Conservation (phyloP, 1,139 yeast genomes). For the Pichia sp. region DNA sequence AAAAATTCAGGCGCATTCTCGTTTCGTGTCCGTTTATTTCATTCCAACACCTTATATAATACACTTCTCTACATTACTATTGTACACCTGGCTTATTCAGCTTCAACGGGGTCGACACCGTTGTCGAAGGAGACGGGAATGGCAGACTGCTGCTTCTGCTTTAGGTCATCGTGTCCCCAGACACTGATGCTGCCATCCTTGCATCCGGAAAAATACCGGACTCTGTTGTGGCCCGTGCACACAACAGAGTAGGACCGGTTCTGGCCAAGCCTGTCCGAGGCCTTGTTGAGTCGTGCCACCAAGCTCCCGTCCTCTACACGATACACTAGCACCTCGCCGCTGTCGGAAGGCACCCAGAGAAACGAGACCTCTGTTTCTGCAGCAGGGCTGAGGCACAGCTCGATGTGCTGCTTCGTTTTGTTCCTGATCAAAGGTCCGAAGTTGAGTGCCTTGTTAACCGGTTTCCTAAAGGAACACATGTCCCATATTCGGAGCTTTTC, state of each 20-base stretch:
- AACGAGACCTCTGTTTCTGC: constrained; percentile 51
- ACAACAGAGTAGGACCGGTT: constrained; percentile 36
- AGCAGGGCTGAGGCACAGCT: constrained; percentile 42
- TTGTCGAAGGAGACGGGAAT: constrained; percentile 19
- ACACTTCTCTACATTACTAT: neutral
- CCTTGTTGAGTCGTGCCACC: constrained; percentile 38
- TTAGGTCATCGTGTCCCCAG: constrained; percentile 42
- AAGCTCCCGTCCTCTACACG: constrained; percentile 62
- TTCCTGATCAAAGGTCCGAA: constrained; percentile 78
- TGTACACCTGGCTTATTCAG: neutral
- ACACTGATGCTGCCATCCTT: constrained; percentile 52
- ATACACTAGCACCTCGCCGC: constrained; percentile 68
- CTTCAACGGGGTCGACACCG: constrained; percentile 16
- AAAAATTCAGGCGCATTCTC: neutral
- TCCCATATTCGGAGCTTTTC: constrained; percentile 78
- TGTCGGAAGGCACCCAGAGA: constrained; percentile 70
- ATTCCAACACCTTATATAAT: no score
- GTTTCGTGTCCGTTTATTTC: neutral
- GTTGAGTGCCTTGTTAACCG: constrained; percentile 59
- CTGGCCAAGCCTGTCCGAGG: constrained; percentile 17
- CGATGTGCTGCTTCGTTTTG: constrained; percentile 48
- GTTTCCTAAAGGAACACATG: constrained; percentile 42
- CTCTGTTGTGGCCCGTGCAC: constrained; percentile 42
- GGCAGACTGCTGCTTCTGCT: neutral
- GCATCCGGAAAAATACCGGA: constrained; percentile 49